phyloP scores from a whole-genome alignment of 495 filamentous ascomycete genomes.

The Saxophila tyrrhenica region DNA sequence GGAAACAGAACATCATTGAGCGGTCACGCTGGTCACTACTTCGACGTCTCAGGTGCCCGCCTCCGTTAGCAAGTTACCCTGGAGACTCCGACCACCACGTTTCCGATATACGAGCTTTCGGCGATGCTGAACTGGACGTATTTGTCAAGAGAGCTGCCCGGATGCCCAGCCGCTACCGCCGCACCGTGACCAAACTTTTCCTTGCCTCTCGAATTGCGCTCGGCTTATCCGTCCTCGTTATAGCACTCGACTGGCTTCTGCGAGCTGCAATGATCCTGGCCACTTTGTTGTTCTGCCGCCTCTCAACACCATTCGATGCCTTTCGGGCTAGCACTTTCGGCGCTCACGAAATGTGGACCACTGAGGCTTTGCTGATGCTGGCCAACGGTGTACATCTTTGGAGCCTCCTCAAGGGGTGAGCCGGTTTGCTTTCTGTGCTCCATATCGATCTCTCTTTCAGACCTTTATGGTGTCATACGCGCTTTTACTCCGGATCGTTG shows the following conservation, averaged over 20 bases:
- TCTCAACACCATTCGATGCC: not conserved
- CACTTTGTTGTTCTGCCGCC: constrained; percentile 3
- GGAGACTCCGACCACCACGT: not conserved
- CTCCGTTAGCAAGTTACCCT: constrained; percentile 20
- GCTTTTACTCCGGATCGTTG: constrained; percentile 24
- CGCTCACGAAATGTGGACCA: not conserved
- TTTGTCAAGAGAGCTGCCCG: constrained; percentile 8
- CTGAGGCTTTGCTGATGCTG: not conserved
- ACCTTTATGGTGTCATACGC: constrained; percentile 14
- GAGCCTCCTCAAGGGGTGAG: constrained; percentile 17
- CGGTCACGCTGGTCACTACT: constrained; percentile 22
- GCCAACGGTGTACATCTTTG: constrained; percentile 20
- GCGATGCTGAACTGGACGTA: constrained; percentile 20
- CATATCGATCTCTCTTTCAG: too few species aligned
- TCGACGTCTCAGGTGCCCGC: constrained; percentile 23
- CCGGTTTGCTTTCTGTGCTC: not conserved
- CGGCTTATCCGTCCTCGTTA: constrained; percentile 19
- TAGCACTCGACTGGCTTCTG: constrained; percentile 16
- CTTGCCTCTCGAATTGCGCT: constrained; percentile 22
- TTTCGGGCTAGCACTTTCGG: not conserved
- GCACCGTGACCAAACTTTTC: constrained; percentile 22
- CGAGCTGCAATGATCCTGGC: constrained; percentile 14
- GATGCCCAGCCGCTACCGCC: constrained; percentile 18
- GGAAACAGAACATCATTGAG: constrained; percentile 8
- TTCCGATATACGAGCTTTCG: constrained; percentile 17